Evolutionary conservation across 768 basidiomycete species (phyloP), one percentile per base, ranked within the genome.

Genomic region (Mycena rosella): DNA sequence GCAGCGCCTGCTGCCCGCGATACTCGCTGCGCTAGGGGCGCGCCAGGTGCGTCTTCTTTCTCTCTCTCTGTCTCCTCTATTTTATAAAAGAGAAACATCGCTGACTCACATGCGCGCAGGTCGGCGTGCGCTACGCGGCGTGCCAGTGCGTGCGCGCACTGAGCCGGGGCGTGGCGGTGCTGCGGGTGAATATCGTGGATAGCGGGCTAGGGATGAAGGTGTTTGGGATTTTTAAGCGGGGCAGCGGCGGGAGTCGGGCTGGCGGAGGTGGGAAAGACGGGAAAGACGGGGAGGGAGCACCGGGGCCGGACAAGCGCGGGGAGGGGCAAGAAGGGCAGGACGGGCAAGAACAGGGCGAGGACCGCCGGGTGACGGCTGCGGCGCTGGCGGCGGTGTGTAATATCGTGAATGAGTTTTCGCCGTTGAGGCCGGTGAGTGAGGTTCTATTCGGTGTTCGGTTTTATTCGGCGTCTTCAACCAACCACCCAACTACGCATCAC

Each of bases 71-170:
- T n/a, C n/a, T n/a, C n/a, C n/a, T n/a, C n/a, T n/a, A n/a, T n/a
- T n/a, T n/a, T n/a, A n/a, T n/a, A n/a, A n/a, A n/a, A n/a, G n/a
- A n/a, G n/a, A n/a, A n/a, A n/a, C n/a, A n/a, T n/a, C n/a, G n/a
- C n/a, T n/a, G n/a, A n/a, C n/a, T n/a, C n/a, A n/a, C n/a, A n/a
- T n/a, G n/a, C n/a, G n/a, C n/a, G 0, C 86, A 91, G 62, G 82
- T 89, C 18, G 94, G 93, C 1, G 91, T 96, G 4, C 88, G 96
- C 8, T 94, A 93, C 49, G 94, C 94, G 0, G 93, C 94, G 0
- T 96, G 94, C 73, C 96, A 97, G 72, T 92, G 92, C 70, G 85
- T 95, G 1, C 84, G 96, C 18, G 92, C 93, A 0, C 82, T 99
- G 42, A 89, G 89, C 44, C 86, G 97, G 26, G 90, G 90, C 10